Evolutionary conservation across 148 eudicot genomes (phyloP).

Genomic region (Diospyros kaki): DNA sequence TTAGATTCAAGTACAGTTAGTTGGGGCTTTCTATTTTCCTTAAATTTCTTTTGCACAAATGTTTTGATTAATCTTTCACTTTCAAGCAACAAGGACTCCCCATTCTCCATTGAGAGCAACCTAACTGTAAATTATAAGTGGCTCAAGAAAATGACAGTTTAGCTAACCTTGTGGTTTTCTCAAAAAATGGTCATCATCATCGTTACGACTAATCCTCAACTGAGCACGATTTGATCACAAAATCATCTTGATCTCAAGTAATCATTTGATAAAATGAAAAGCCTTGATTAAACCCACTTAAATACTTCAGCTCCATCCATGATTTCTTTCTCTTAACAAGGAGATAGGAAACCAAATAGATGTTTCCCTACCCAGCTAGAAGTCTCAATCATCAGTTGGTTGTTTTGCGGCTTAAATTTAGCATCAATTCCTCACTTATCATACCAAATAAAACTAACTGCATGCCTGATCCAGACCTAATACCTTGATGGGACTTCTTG

Average conservation of each 20-base stretch:
- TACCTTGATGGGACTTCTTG: background rate
- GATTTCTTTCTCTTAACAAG: too few relatives aligned
- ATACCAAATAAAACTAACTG: too few relatives aligned
- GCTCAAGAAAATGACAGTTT: slow-evolving; percentile 35
- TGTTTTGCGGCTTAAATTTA: too few relatives aligned
- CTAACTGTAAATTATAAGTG: slow-evolving; percentile 15
- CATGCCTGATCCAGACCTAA: too few relatives aligned
- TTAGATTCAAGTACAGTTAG: slow-evolving; percentile 23
- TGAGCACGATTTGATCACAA: background rate
- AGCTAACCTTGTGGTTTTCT: slow-evolving; percentile 33
- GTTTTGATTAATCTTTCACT: slow-evolving; percentile 15
- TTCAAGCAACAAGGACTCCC: slow-evolving; percentile 8
- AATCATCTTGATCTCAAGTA: background rate
- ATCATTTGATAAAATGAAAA: background rate
- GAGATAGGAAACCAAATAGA: too few relatives aligned
- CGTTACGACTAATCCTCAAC: background rate
- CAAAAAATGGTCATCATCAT: background rate
- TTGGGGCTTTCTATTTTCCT: slow-evolving; percentile 10
- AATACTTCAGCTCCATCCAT: background rate
- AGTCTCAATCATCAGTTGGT: too few relatives aligned
- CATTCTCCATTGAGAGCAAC: slow-evolving; percentile 16
- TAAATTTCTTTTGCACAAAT: too few relatives aligned
- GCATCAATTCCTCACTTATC: too few relatives aligned
- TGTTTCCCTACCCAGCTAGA: too few relatives aligned
- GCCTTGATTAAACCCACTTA: background rate